Conservation (phyloP, 768 basidiomycete species). For the Lentinus tigrinus region DNA sequence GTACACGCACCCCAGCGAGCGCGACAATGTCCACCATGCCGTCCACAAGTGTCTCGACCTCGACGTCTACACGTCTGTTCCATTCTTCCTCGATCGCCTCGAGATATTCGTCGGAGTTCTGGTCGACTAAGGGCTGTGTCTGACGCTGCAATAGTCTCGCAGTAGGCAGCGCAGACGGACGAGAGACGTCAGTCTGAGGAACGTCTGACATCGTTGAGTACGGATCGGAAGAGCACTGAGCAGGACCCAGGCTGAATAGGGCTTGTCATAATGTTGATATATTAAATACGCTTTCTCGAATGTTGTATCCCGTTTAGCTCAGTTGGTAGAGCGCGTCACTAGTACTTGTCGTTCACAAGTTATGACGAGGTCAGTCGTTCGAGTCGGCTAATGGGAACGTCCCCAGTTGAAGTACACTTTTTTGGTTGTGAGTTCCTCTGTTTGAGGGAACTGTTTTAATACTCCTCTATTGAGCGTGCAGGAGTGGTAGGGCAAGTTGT, state of each 20-base stretch:
- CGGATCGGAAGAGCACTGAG: too few species aligned
- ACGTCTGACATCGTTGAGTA: background rate
- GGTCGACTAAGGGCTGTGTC: conserved; percentile 53
- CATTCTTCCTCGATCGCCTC: conserved; percentile 86
- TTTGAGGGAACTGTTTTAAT: background rate
- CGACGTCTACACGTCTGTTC: conserved; percentile 87
- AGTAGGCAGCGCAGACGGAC: conserved; percentile 81
- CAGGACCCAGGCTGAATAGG: background rate
- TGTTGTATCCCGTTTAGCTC: background rate
- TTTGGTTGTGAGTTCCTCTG: background rate
- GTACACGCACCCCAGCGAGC: conserved; percentile 66
- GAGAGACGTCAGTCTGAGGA: conserved; percentile 84
- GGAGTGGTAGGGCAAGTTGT: too few species aligned
- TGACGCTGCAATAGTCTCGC: conserved; percentile 50
- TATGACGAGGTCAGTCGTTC: conserved; percentile 7
- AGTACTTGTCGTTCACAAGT: background rate
- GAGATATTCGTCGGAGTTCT: conserved; percentile 78
- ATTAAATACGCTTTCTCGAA: too few species aligned
- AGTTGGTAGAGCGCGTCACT: conserved; percentile 1
- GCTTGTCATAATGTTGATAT: background rate
- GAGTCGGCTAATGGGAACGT: conserved; percentile 1
- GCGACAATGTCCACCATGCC: conserved; percentile 91
- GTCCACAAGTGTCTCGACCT: conserved; percentile 82
- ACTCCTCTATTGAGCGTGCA: background rate
- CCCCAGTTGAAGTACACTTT: background rate